Conservation (phyloP, 345 rosid genomes). For the Gossypium raimondii region DNA sequence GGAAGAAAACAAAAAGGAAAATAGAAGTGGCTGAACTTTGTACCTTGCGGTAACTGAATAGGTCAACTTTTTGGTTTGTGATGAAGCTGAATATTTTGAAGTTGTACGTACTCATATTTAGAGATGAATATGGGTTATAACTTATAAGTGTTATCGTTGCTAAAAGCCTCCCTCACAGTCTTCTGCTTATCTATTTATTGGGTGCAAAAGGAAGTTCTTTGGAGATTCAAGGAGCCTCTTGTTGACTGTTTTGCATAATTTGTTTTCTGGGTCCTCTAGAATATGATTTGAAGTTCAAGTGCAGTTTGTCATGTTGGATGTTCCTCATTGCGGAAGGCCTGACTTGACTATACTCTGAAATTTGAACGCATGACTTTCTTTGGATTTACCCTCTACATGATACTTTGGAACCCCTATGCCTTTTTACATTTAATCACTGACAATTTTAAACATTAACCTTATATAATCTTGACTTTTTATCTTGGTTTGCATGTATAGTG, state of each 20-base stretch:
- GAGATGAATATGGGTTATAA: not conserved
- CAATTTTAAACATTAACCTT: not conserved
- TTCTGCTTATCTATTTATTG: not conserved
- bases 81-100: not conserved
- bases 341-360: not conserved
- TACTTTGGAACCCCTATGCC: not conserved
- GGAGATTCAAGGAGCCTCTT: not conserved
- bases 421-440: not conserved
- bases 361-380: not conserved
- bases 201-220: not conserved
- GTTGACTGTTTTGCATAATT: not conserved
- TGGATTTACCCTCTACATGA: not conserved
- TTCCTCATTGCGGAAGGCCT: conserved; percentile 1
- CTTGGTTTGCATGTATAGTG: conserved; percentile 43
- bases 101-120: not conserved
- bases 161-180: not conserved
- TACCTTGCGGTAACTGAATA: not conserved
- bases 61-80: not conserved
- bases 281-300: not conserved
- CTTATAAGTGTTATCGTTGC: not conserved
- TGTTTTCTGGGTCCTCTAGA: not conserved
- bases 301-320: not conserved
- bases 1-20: not conserved
- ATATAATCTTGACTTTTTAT: not conserved
- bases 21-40: not conserved